Conservation (phyloP, 805 yeast genomes). For the Teunomyces pallodes region DNA sequence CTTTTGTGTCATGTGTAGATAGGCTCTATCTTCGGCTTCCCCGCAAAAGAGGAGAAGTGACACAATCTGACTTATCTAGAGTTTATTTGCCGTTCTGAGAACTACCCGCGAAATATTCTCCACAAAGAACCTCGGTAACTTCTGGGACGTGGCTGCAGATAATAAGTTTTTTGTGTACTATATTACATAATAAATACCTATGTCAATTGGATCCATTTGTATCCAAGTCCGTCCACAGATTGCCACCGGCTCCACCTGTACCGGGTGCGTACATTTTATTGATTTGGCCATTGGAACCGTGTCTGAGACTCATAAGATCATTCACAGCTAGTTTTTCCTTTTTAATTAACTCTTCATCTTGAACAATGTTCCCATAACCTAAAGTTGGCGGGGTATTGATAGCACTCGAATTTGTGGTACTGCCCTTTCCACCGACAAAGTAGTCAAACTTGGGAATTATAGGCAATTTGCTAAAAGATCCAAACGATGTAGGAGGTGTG, state of each 20-base stretch:
- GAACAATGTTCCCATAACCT: not conserved
- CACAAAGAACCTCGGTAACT: not conserved
- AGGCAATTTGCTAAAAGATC: conserved; percentile 9
- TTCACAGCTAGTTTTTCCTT: conserved; percentile 29
- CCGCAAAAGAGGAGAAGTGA: conserved; percentile 2
- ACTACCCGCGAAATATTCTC: not conserved
- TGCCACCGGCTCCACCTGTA: not conserved
- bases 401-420: not conserved
- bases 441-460: conserved; percentile 12
- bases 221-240: not conserved
- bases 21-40: not conserved
- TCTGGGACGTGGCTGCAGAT: not conserved
- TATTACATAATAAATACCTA: conserved; percentile 2
- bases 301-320: conserved; percentile 15
- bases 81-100: not conserved
- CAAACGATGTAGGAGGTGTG: conserved; percentile 3
- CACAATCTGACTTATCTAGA: not conserved
- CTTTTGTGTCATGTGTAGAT: not conserved
- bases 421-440: conserved; percentile 7
- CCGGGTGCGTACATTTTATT: conserved; percentile 1
- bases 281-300: conserved; percentile 5
- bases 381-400: not conserved
- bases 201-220: not conserved
- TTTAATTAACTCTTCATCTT: conserved; percentile 21
- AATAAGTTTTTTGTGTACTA: not conserved